Conservation (phyloP, 169 alveolate species). For the Fabrea salina region DNA sequence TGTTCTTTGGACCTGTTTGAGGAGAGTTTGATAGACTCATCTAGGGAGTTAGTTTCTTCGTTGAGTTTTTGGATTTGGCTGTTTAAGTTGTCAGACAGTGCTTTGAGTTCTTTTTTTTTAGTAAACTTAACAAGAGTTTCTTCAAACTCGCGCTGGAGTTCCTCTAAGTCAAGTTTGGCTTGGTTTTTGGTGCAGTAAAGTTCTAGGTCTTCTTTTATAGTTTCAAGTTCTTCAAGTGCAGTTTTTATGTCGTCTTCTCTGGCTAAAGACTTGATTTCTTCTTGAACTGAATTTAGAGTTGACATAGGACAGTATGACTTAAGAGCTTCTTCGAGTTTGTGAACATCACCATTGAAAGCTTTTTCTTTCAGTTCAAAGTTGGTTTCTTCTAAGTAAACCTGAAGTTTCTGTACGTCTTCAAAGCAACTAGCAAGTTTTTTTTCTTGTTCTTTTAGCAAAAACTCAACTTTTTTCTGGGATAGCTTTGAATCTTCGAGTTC, state of each 20-base stretch:
- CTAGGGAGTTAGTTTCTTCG: too few species aligned
- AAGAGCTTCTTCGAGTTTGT: background rate
- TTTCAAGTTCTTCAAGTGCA: background rate
- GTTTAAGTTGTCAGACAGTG: too few species aligned
- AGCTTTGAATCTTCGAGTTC: too few species aligned
- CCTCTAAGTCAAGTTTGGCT: background rate
- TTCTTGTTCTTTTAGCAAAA: too few species aligned
- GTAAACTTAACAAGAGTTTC: background rate
- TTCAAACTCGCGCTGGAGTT: background rate
- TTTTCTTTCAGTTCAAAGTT: background rate
- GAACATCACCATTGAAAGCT: background rate
- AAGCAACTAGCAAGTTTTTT: too few species aligned
- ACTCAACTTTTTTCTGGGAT: too few species aligned
- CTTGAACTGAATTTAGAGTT: background rate
- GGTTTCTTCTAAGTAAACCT: background rate
- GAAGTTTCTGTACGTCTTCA: background rate
- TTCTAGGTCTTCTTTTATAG: background rate
- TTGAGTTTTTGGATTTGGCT: too few species aligned
- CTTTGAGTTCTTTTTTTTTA: background rate
- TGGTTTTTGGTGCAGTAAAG: too few species aligned
- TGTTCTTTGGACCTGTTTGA: too few species aligned
- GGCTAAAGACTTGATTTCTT: background rate
- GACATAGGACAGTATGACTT: background rate
- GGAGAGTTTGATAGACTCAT: too few species aligned
- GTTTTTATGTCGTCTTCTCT: background rate